Evolutionary conservation across 2,329 filamentous ascomycete species (phyloP).

Genomic region (Periglandula ipomoeae): DNA sequence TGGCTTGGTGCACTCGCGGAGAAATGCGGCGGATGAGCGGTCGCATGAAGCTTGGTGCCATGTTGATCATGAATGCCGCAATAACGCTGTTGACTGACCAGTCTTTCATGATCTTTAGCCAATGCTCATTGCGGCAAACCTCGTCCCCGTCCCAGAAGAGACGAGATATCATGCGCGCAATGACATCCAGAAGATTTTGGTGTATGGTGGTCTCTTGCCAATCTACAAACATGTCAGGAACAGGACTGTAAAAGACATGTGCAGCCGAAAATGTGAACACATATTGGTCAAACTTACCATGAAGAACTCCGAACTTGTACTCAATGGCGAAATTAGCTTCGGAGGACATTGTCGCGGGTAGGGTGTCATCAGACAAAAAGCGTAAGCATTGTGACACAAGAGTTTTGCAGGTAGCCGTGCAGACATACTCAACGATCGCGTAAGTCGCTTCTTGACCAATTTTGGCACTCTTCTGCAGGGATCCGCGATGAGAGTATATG

Average conservation of each 20-base stretch:
- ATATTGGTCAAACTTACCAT: background rate
- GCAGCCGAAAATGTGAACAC: too few relatives aligned
- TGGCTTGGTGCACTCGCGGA: slow-evolving; percentile 3
- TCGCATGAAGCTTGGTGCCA: slow-evolving; percentile 7
- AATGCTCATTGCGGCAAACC: slow-evolving; percentile 7
- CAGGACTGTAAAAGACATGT: too few relatives aligned
- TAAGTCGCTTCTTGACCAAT: slow-evolving; percentile 9
- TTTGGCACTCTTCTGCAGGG: slow-evolving; percentile 7
- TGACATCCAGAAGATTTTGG: slow-evolving; percentile 3
- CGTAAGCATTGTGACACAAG: background rate
- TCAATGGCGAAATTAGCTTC: slow-evolving; percentile 9
- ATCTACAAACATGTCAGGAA: background rate
- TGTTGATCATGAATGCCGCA: slow-evolving; percentile 10
- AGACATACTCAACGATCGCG: slow-evolving; percentile 7
- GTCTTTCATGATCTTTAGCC: slow-evolving; percentile 8
- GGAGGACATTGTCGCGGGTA: slow-evolving; percentile 8
- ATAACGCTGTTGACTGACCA: slow-evolving; percentile 10
- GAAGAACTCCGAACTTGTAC: slow-evolving; percentile 2
- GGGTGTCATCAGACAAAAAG: background rate
- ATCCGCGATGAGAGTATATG: slow-evolving; percentile 9
- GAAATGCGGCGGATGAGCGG: slow-evolving; percentile 8
- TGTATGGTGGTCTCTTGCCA: slow-evolving; percentile 8
- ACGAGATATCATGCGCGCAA: slow-evolving; percentile 9
- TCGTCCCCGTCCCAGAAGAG: slow-evolving; percentile 10
- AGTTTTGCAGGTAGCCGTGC: background rate